These are phyloP conservation scores for Glycine latifolia DNA, from an alignment of 306 rosid species.

Conservation along the genomic window DNA sequence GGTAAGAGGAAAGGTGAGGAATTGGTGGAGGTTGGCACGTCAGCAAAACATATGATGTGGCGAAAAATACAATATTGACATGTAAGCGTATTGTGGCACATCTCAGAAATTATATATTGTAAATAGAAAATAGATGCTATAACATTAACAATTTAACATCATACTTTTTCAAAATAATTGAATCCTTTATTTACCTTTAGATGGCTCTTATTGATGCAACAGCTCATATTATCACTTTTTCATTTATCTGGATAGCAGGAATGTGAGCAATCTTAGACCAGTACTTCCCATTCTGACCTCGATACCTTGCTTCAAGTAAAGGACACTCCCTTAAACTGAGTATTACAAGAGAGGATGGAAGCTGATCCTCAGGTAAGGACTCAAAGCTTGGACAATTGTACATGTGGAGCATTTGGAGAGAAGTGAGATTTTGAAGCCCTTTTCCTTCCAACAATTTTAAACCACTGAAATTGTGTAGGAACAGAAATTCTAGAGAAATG, in stretches of 20 bases:
- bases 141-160: neutral
- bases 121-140: no score
- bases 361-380: constrained; percentile 14
- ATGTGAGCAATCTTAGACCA: constrained; percentile 5
- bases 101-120: no score
- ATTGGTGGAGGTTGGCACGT: no score
- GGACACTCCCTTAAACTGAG: neutral
- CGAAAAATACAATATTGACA: no score
- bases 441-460: constrained; percentile 18
- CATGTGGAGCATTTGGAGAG: neutral
- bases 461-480: neutral
- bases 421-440: constrained; percentile 21
- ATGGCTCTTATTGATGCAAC: neutral
- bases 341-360: constrained; percentile 17
- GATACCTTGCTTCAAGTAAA: constrained; percentile 29
- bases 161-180: neutral
- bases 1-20: no score
- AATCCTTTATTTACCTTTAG: neutral
- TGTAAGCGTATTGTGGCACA: no score
- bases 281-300: neutral
- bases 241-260: neutral
- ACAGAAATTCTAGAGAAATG: neutral
- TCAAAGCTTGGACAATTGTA: neutral
- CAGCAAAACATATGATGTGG: no score
- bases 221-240: neutral